Conservation (phyloP, 2,329 filamentous ascomycete species). For the Penicillium thymicola region DNA sequence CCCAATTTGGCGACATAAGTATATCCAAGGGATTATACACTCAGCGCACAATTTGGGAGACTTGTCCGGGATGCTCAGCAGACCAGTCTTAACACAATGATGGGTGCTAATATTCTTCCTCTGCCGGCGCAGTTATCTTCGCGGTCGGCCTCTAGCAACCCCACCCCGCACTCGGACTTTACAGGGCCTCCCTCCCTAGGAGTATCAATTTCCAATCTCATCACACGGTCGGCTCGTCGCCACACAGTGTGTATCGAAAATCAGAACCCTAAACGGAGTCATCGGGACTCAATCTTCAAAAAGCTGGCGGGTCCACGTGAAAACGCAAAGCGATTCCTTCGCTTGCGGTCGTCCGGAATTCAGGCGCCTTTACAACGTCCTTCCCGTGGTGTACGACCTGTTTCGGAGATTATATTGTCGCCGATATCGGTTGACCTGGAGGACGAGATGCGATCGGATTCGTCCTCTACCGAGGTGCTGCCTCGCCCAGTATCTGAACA, state of each 20-base stretch:
- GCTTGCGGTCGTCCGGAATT: conserved; percentile 36
- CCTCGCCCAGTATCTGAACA: conserved; percentile 21
- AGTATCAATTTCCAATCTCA: conserved; percentile 21
- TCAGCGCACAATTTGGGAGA: background rate
- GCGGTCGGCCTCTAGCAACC: conserved; percentile 23
- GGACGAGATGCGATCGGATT: conserved; percentile 28
- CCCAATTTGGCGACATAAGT: background rate
- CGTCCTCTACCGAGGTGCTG: conserved; percentile 27
- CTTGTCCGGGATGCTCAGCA: conserved; percentile 4
- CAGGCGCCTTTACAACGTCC: conserved; percentile 23
- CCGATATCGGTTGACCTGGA: conserved; percentile 27
- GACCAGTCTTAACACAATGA: conserved; percentile 21
- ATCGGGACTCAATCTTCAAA: conserved; percentile 31
- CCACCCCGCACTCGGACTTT: conserved; percentile 20
- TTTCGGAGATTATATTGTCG: conserved; percentile 36
- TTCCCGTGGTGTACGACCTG: conserved; percentile 30
- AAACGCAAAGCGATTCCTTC: conserved; percentile 47
- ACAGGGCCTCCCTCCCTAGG: conserved; percentile 15
- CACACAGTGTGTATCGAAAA: conserved; percentile 18
- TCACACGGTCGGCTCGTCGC: conserved; percentile 26
- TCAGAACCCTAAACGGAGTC: conserved; percentile 26
- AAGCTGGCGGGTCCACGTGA: conserved; percentile 48
- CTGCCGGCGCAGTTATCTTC: conserved; percentile 27
- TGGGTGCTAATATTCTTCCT: conserved; percentile 30
- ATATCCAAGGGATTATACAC: background rate